A percentile compares a stretch with the other conserved stretches of the same genome.
Conservation (phyloP, 345 rosid species). For the Trapa incisa region DNA sequence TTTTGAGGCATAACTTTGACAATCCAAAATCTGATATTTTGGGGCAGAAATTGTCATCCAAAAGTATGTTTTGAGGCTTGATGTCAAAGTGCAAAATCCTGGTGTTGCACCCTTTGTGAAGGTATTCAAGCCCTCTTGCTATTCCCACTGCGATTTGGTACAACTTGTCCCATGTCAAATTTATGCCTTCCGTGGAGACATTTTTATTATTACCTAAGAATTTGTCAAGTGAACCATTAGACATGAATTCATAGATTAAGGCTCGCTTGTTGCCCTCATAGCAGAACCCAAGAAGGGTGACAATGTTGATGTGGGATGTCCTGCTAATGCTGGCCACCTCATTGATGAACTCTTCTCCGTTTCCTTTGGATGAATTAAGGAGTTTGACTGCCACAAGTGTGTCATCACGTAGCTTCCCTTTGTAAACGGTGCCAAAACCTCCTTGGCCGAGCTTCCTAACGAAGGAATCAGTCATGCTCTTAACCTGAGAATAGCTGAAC, state of each 20-base stretch:
- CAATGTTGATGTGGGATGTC: slow-evolving; percentile 17
- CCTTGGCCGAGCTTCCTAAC: slow-evolving; percentile 20
- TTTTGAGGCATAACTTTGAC: slow-evolving; percentile 21
- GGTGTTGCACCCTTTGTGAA: slow-evolving; percentile 30
- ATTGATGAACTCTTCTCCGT: slow-evolving; percentile 33
- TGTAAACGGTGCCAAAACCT: slow-evolving; percentile 15
- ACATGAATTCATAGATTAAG: slow-evolving; percentile 32
- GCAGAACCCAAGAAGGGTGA: slow-evolving; percentile 21
- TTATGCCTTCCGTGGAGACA: neutral
- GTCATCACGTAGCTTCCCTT: slow-evolving; percentile 20
- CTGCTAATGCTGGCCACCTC: slow-evolving; percentile 34
- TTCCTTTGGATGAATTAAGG: slow-evolving; percentile 17
- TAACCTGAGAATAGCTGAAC: slow-evolving; percentile 14
- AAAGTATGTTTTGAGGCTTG: slow-evolving; percentile 33
- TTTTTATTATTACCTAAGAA: slow-evolving; percentile 6
- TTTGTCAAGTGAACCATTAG: slow-evolving; percentile 36
- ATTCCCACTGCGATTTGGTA: slow-evolving; percentile 19
- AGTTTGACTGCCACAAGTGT: slow-evolving; percentile 26
- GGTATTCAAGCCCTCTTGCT: slow-evolving; percentile 30
- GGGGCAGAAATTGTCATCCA: slow-evolving; percentile 25
- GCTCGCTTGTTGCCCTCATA: slow-evolving; percentile 20
- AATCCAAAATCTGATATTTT: slow-evolving; percentile 40
- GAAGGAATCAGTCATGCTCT: slow-evolving; percentile 23
- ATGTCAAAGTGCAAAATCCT: slow-evolving; percentile 36
- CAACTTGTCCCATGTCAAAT: slow-evolving; percentile 14